A percentile compares a stretch with the other conserved stretches of the same genome.
These are phyloP conservation scores for Pseudocercospora fuligena DNA, from an alignment of 2,329 filamentous ascomycete genomes.

Conservation along the genomic window DNA sequence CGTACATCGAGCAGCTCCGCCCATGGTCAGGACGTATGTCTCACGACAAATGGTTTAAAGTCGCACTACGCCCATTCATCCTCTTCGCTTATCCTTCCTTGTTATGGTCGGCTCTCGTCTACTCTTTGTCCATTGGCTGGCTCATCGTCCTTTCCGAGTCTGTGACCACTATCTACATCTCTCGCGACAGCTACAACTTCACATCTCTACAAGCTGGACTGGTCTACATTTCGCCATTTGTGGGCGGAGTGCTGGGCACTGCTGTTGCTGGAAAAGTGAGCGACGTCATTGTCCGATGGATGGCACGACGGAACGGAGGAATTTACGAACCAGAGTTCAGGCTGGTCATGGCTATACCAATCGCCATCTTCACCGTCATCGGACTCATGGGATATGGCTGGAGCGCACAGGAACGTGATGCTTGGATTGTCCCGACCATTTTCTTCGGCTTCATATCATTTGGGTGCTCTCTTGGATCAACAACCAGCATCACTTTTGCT, in stretches of 20 bases:
- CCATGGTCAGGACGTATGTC: slow-evolving; percentile 79
- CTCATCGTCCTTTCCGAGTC: slow-evolving; percentile 92
- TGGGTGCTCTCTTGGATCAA: slow-evolving; percentile 86
- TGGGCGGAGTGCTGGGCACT: slow-evolving; percentile 88
- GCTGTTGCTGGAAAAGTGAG: slow-evolving; percentile 87
- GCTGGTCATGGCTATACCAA: slow-evolving; percentile 82
- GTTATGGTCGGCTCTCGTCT: slow-evolving; percentile 84
- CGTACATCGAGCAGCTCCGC: slow-evolving; percentile 74
- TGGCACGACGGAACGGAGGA: slow-evolving; percentile 86
- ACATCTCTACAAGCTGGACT: slow-evolving; percentile 79
- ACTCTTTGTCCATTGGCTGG: slow-evolving; percentile 90
- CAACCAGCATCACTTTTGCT: slow-evolving; percentile 90
- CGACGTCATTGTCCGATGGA: slow-evolving; percentile 79
- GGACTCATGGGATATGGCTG: slow-evolving; percentile 97
- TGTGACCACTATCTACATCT: slow-evolving; percentile 78
- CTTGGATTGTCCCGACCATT: slow-evolving; percentile 89
- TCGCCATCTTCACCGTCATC: slow-evolving; percentile 76
- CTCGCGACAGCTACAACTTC: slow-evolving; percentile 75
- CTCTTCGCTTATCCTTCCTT: slow-evolving; percentile 87
- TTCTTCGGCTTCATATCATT: slow-evolving; percentile 95
- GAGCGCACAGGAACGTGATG: slow-evolving; percentile 74
- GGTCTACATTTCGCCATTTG: slow-evolving; percentile 86
- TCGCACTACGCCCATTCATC: slow-evolving; percentile 79
- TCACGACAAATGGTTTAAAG: slow-evolving; percentile 78
- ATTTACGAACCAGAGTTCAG: slow-evolving; percentile 95